A percentile compares a stretch with the other conserved stretches of the same genome.
phyloP scores from a whole-genome alignment of 176 grass and related monocot species.

The Alopecurus myosuroides region DNA sequence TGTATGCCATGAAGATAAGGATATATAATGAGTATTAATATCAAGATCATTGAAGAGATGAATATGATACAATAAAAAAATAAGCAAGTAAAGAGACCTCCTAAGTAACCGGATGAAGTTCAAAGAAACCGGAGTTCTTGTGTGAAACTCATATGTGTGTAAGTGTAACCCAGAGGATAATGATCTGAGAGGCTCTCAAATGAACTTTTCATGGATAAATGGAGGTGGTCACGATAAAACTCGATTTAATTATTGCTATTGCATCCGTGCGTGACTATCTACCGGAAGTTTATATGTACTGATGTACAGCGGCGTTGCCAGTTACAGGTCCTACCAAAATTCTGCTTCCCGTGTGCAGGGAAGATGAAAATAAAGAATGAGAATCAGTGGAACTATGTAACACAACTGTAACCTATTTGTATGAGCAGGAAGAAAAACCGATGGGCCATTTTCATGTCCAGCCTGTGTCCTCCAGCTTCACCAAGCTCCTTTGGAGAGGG shows the following conservation, averaged over 20 bases:
- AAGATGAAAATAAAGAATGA: conserved; percentile 27
- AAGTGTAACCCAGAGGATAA: too few relatives aligned
- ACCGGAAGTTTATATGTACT: conserved; percentile 48
- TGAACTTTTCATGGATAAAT: background rate
- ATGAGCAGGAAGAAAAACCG: conserved; percentile 20
- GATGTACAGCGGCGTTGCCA: conserved; percentile 28
- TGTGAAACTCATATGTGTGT: too few relatives aligned
- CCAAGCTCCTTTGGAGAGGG: conserved; percentile 35
- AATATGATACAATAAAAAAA: too few relatives aligned
- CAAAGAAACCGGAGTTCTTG: too few relatives aligned
- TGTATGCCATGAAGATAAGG: too few relatives aligned
- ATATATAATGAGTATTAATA: too few relatives aligned
- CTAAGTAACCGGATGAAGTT: too few relatives aligned
- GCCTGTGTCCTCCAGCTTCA: conserved; percentile 16
- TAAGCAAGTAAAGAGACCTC: too few relatives aligned
- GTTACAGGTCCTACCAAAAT: conserved; percentile 39
- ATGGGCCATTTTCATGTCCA: background rate
- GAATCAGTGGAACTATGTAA: conserved; percentile 20
- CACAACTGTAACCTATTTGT: conserved; percentile 8
- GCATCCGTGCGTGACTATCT: background rate
- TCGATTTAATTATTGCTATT: conserved; percentile 10
- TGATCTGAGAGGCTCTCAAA: too few relatives aligned
- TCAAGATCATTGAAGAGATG: too few relatives aligned
- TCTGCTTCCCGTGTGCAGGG: conserved; percentile 1
- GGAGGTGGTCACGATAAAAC: background rate